These are phyloP conservation scores for Lachnellula subtilissima DNA, from an alignment of 2,329 filamentous ascomycete species.

Conservation along the genomic window DNA sequence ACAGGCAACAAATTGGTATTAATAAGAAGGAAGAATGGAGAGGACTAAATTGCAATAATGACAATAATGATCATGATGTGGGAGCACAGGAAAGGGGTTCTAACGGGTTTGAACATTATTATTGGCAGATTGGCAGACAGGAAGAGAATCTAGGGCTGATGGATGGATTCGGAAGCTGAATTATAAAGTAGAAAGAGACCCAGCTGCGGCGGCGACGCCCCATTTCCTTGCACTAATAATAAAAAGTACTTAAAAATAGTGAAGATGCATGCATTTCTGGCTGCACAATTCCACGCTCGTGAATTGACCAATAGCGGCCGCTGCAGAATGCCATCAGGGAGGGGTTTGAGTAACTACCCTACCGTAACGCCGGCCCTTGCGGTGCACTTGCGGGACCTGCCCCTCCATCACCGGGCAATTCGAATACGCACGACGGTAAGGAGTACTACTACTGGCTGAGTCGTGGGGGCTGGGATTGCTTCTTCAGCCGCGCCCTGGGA, in stretches of 20 bases:
- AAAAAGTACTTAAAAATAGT: neutral
- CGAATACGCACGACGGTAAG: too few relatives aligned
- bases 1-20: neutral
- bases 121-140: neutral
- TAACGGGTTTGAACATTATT: neutral
- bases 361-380: too few relatives aligned
- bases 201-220: neutral
- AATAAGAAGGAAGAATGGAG: neutral
- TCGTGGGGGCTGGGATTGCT: neutral
- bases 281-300: slow-evolving; percentile 2
- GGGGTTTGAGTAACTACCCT: neutral
- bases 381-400: too few relatives aligned
- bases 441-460: neutral
- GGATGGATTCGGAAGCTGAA: neutral
- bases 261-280: neutral
- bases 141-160: neutral
- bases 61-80: neutral
- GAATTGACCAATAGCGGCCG: slow-evolving; percentile 9
- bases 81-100: neutral
- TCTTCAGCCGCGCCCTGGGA: neutral
- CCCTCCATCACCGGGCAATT: too few relatives aligned
- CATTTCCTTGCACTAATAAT: neutral
- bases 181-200: neutral
- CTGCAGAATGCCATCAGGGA: neutral
- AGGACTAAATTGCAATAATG: neutral